phyloP scores from a whole-genome alignment of 345 rosid genomes.

The Rhodamnia rubescens region DNA sequence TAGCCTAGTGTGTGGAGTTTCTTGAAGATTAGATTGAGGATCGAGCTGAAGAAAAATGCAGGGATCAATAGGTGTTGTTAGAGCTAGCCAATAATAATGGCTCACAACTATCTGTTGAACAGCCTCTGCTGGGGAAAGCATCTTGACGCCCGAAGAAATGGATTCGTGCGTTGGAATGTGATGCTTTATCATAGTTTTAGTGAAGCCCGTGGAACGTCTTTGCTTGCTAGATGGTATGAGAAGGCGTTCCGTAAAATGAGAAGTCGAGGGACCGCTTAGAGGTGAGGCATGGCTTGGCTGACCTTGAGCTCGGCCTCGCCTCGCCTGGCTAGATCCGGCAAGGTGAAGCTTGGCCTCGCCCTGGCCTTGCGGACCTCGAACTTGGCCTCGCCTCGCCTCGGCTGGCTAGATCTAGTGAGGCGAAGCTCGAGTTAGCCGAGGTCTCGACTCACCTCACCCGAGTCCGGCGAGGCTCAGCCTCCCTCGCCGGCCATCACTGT shows the following conservation, averaged over 20 bases:
- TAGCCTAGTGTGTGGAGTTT: not conserved
- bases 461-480: too few species aligned
- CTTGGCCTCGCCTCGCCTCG: too few species aligned
- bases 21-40: not conserved
- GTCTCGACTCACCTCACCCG: too few species aligned
- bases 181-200: not conserved
- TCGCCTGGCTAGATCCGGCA: too few species aligned
- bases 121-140: not conserved
- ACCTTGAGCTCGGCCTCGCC: too few species aligned
- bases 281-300: too few species aligned
- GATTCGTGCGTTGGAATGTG: not conserved
- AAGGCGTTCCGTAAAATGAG: slow-evolving; percentile 26
- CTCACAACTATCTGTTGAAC: not conserved
- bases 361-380: too few species aligned
- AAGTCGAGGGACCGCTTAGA: slow-evolving; percentile 24
- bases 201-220: not conserved
- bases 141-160: not conserved
- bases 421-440: too few species aligned
- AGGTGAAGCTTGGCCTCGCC: too few species aligned
- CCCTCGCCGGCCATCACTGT: too few species aligned
- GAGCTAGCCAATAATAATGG: not conserved
- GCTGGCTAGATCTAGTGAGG: too few species aligned
- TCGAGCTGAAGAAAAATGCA: not conserved
- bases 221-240: slow-evolving; percentile 36
- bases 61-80: not conserved